A percentile compares a stretch with the other conserved stretches of the same genome.
Evolutionary conservation across 1,139 yeast genomes (phyloP).

Genomic region (Blastobotrys serpentis): DNA sequence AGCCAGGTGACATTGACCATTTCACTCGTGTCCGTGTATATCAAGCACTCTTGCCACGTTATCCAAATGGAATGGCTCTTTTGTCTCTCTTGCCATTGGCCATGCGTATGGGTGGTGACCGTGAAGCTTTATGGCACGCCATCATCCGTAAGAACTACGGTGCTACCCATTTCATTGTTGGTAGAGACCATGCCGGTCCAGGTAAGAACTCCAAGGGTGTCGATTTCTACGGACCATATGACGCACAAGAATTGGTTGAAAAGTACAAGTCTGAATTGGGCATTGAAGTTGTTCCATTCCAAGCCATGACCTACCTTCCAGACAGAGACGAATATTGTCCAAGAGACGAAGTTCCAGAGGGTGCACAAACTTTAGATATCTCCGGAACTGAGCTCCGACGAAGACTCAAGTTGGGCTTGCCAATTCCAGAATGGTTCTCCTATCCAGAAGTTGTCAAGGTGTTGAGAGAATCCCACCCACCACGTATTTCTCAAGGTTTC

Average conservation of each 20-base stretch:
- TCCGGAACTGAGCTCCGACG: conserved; percentile 94
- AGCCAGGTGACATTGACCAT: conserved; percentile 97
- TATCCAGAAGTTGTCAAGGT: conserved; percentile 94
- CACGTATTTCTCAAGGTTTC: conserved; percentile 86
- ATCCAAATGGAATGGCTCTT: conserved; percentile 91
- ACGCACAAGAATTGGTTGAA: conserved; percentile 88
- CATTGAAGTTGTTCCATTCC: conserved; percentile 90
- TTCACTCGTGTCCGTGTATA: conserved; percentile 96
- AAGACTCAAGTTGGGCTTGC: conserved; percentile 79
- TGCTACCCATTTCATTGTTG: conserved; percentile 95
- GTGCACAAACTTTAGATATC: conserved; percentile 81
- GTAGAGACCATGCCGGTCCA: conserved; percentile 98
- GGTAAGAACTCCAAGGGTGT: conserved; percentile 91
- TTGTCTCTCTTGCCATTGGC: conserved; percentile 88
- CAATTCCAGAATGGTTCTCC: conserved; percentile 95
- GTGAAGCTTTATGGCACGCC: conserved; percentile 99
- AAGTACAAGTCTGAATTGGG: conserved; percentile 72
- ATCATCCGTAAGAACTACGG: conserved; percentile 95
- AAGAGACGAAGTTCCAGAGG: conserved; percentile 81
- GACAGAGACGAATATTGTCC: conserved; percentile 96
- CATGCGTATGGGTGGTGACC: conserved; percentile 99
- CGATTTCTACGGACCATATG: conserved; percentile 96
- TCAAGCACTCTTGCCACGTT: conserved; percentile 85
- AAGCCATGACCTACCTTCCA: conserved; percentile 95
- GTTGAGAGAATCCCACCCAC: conserved; percentile 90